Conservation (phyloP, 148 eudicot species). For the Rhododendron simsii region DNA sequence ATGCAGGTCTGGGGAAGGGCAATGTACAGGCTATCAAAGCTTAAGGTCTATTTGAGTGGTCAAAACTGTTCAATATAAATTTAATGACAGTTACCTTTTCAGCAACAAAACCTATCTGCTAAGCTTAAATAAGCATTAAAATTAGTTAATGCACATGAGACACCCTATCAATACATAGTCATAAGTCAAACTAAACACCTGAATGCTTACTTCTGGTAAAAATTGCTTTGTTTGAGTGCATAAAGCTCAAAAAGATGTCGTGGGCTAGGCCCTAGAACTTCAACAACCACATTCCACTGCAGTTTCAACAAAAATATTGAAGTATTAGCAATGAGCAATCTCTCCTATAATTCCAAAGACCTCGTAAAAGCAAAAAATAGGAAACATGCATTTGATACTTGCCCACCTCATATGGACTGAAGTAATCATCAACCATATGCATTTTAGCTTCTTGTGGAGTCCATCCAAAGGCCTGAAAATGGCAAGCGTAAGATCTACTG, state of each 20-base stretch:
- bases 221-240: conserved; percentile 74
- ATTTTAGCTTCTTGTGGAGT: conserved; percentile 75
- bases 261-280: conserved; percentile 77
- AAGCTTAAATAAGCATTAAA: neutral
- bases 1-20: neutral
- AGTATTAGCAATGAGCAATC: neutral
- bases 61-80: neutral
- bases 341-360: neutral
- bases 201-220: conserved; percentile 54
- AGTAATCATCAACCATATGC: conserved; percentile 85
- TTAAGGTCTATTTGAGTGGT: neutral
- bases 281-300: conserved; percentile 72
- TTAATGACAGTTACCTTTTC: neutral
- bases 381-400: conserved; percentile 4
- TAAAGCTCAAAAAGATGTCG: conserved; percentile 94
- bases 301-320: conserved; percentile 19
- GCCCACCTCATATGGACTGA: conserved; percentile 76
- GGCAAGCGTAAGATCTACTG: conserved; percentile 11
- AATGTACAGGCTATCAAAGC: conserved; percentile 2
- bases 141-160: neutral
- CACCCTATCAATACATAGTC: neutral
- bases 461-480: conserved; percentile 85
- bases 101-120: neutral
- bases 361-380: neutral
- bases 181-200: neutral